Evolutionary conservation across 768 basidiomycete genomes (phyloP), one percentile per base, ranked within the genome.

Genomic region (Tephrocybe sp.): DNA sequence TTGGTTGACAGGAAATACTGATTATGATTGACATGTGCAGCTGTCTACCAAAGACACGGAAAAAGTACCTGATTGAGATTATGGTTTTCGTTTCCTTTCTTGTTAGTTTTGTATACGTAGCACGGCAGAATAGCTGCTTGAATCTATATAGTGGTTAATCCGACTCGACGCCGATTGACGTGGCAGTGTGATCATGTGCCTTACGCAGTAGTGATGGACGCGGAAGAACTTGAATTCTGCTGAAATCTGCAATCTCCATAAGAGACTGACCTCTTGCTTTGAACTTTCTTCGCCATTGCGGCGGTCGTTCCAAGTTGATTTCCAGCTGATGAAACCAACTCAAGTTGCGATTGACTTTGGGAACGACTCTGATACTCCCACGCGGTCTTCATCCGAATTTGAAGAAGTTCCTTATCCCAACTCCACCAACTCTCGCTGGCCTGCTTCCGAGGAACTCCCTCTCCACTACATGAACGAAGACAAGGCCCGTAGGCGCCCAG

Each of bases 321-420:
- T 22, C 47, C 49, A 67, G 74, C 75, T 70, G 66, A 84, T 85
- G 82, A 75, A 72, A 71, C 81, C 83, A 50, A 59, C 80, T 62
- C 82, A 86, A 65, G 75, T 89, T 58, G 76, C 84, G 62, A 76
- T 91, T 56, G 83, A 88, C 65, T 79, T 91, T 68, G 84, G 82
- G 64, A 70, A 79, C 53, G 70, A 73, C 57, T 72, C 75, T 57
- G 76, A 78, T 60, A 68, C 69, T 48, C 68, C 75, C 39, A 66
- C 74, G 39, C 73, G 73, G 62, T 72, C 78, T 44, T 82, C 82
- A 49, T 80, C 79, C 58, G 87, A 89, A 58, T 89, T 87, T 67
- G 86, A 89, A 68, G 77, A 89, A 63, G 71, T 88, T 53, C 65
- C 76, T 12, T 80, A 89, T 54, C 86, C 87, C 34, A 60, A 88